These are phyloP conservation scores for Chrysoporthe deuterocubensis DNA, from an alignment of 2,329 filamentous ascomycete species.

Conservation along the genomic window DNA sequence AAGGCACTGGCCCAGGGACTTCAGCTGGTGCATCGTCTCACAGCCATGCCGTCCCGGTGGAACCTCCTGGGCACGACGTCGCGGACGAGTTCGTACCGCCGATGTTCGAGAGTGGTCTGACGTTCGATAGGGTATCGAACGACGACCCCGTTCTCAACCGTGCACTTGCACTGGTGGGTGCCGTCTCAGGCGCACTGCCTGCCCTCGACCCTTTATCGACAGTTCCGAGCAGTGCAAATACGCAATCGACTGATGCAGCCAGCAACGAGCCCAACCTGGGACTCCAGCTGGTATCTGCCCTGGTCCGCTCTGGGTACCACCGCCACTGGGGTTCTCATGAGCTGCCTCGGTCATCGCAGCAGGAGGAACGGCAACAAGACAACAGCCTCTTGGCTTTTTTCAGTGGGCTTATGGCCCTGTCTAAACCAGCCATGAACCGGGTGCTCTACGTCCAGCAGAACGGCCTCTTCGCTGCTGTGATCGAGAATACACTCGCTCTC, in stretches of 20 bases:
- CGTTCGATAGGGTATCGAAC: constrained; percentile 3
- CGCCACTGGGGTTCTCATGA: not conserved
- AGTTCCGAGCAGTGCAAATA: not conserved
- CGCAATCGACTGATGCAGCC: not conserved
- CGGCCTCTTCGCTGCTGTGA: constrained; percentile 40
- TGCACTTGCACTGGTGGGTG: not conserved
- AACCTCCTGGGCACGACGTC: not conserved
- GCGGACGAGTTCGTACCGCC: not conserved
- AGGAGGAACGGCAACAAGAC: not conserved
- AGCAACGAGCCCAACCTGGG: not conserved
- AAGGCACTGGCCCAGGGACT: not conserved
- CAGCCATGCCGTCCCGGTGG: not conserved
- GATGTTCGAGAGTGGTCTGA: not conserved
- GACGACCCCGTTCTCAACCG: constrained; percentile 2
- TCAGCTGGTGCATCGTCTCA: not conserved
- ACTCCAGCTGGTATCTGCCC: not conserved
- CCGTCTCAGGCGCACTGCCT: not conserved
- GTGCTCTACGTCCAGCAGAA: constrained; percentile 29
- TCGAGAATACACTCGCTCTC: constrained; percentile 44
- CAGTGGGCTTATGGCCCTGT: constrained; percentile 1
- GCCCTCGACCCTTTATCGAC: no score
- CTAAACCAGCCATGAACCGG: constrained; percentile 12
- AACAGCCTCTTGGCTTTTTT: constrained; percentile 16
- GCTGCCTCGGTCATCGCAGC: no score
- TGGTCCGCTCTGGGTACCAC: not conserved